Base-by-base conservation (phyloP, 2,329 filamentous ascomycete species). In the Cadophora gregata region DNA sequence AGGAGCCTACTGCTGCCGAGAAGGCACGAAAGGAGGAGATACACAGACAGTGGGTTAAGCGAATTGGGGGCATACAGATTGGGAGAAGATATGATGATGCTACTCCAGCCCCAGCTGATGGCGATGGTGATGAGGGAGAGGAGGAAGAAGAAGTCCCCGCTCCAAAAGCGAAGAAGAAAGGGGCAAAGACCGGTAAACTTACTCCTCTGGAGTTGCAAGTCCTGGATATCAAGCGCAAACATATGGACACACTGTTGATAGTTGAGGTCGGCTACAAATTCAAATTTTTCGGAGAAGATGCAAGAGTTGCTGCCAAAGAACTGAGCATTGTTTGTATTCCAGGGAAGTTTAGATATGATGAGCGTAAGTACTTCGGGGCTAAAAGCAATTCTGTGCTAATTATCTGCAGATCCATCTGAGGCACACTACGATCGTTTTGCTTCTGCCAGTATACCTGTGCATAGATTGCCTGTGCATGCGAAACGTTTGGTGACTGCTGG, bases 201-300 rank as follows among this genome's bases (percentile, higher is more conserved):
- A 99, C 96, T 0, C 96, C 96, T 0, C 91, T 99, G 89, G 94
- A 98, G 78, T 86, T 91, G 48, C 96, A 98, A 75, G 91, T 97
- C 66, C 84, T 99, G 6, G 94, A 97, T 21, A 97, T 99, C 78
- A 99, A 99, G 81, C 86, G 89, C 67, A 92, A 95, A 73, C 90
- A 98, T 77, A 85, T 93, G 81, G 96, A 98, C 76, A 96, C 95
- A 0, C 75, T 99, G 24, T 84, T 99, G 63, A 91, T 98, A 14
- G 89, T 98, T 62, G 95, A 99, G 78, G 96, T 98, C 9, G 96
- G 96, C 60, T 99, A 99, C 81, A 99, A 99, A 78, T 99, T 97
- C 80, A 90, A 92, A 38, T 97, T 99, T 81, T 97, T 97, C 76
- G 96, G 96, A 12, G 95, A 98, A 75, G 96, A 99, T 81, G 96